phyloP scores from a whole-genome alignment of 352 stramenopile species.

The Pythium brachiatum region DNA sequence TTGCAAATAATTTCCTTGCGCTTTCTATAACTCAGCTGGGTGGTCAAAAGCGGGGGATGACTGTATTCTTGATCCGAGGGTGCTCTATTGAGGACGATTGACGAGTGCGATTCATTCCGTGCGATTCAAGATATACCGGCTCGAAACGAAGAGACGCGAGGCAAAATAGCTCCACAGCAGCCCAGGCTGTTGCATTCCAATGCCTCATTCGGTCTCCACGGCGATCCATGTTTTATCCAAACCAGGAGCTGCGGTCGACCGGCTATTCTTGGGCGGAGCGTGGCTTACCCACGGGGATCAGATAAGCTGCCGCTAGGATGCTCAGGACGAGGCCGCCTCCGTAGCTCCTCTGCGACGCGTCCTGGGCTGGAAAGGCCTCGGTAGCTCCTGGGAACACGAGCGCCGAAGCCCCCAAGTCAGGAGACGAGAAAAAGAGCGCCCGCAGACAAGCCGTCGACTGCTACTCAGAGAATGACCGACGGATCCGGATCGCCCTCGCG shows the following conservation, averaged over 20 bases:
- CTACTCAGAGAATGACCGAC: constrained; percentile 17
- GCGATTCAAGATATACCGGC: too few species aligned
- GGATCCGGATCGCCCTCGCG: constrained; percentile 32
- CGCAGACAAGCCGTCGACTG: constrained; percentile 1
- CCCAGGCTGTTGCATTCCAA: too few species aligned
- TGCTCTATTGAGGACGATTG: too few species aligned
- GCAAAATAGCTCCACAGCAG: too few species aligned
- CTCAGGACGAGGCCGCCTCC: constrained; percentile 1
- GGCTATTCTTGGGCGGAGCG: background rate
- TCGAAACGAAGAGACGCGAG: too few species aligned
- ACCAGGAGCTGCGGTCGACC: background rate
- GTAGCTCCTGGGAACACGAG: background rate
- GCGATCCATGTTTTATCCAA: too few species aligned
- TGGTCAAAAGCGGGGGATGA: too few species aligned
- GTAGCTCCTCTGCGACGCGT: background rate
- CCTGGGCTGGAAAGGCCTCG: background rate
- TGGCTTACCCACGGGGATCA: background rate
- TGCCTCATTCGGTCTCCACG: too few species aligned
- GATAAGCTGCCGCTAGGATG: constrained; percentile 5
- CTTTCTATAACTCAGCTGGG: too few species aligned
- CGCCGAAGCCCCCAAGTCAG: background rate
- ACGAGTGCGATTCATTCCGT: too few species aligned
- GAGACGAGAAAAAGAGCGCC: constrained; percentile 15
- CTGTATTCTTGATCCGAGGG: too few species aligned
- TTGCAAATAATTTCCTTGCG: too few species aligned